These are phyloP conservation scores for Marasmius sp. DNA, from an alignment of 1,284 basidiomycete genomes.

Conservation along the genomic window DNA sequence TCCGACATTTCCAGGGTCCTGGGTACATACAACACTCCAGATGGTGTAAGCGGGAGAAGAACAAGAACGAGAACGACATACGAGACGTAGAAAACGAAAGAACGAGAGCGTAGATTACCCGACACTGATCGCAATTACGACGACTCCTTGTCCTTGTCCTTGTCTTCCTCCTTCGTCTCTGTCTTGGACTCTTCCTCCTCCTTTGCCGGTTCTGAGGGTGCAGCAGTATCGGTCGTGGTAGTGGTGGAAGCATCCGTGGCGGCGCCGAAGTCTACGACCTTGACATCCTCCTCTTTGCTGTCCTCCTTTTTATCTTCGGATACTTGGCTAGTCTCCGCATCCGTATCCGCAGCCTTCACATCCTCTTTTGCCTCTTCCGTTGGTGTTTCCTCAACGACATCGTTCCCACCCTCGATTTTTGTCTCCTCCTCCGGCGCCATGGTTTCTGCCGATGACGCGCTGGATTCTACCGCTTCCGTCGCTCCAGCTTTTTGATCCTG, in stretches of 20 bases:
- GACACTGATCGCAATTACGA: not conserved
- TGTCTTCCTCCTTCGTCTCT: not conserved
- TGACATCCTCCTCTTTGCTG: not conserved
- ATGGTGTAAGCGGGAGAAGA: not conserved
- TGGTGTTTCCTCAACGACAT: not conserved
- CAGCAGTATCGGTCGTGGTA: not conserved
- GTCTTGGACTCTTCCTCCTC: not conserved
- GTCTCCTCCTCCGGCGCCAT: not conserved
- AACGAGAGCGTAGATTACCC: not conserved
- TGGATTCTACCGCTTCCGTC: no score
- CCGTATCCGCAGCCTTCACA: not conserved
- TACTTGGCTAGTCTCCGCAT: not conserved
- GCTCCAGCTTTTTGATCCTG: not conserved
- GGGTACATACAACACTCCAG: not conserved
- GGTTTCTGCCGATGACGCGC: not conserved
- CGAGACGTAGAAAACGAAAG: not conserved
- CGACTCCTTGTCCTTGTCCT: not conserved
- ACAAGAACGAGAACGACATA: not conserved
- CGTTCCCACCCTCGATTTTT: not conserved
- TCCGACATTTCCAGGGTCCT: no score
- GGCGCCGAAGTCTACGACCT: not conserved
- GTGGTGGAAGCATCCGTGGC: not conserved
- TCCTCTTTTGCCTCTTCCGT: not conserved
- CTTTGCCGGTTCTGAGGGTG: not conserved
- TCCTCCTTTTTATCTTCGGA: not conserved